Conservation (phyloP, 345 rosid genomes). For the Geranium rotundifolium region DNA sequence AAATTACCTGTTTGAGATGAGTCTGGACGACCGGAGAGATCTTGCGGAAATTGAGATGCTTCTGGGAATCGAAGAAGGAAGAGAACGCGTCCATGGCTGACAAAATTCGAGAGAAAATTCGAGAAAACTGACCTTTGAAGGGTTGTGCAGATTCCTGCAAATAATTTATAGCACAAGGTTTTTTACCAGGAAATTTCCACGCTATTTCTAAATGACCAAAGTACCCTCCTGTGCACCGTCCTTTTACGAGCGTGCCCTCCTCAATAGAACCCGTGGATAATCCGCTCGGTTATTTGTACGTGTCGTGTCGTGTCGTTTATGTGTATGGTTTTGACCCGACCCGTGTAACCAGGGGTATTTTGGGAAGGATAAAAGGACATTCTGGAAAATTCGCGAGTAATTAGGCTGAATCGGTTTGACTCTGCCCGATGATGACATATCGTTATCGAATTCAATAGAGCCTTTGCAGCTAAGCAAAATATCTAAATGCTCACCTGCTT, state of each 20-base stretch:
- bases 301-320: too few species aligned
- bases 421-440: not conserved
- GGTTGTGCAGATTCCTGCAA: not conserved
- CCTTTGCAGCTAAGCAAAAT: too few species aligned
- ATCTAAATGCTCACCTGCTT: too few species aligned
- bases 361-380: not conserved
- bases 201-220: not conserved
- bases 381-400: slow-evolving; percentile 6
- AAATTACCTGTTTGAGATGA: slow-evolving; percentile 73
- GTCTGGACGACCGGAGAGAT: slow-evolving; percentile 70
- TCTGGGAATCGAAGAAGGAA: slow-evolving; percentile 66
- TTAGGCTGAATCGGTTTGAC: not conserved
- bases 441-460: too few species aligned
- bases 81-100: slow-evolving; percentile 63
- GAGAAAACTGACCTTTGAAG: not conserved
- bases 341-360: not conserved
- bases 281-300: too few species aligned
- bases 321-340: too few species aligned
- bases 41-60: slow-evolving; percentile 71
- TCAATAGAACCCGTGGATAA: not conserved
- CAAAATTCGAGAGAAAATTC: not conserved
- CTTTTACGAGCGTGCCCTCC: not conserved
- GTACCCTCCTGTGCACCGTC: not conserved
- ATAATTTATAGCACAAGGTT: not conserved
- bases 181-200: not conserved